Evolutionary conservation across 371 early-diverging fungal genomes (phyloP), one percentile per base, ranked within the genome.

Genomic region (Actinomortierella wolfii): DNA sequence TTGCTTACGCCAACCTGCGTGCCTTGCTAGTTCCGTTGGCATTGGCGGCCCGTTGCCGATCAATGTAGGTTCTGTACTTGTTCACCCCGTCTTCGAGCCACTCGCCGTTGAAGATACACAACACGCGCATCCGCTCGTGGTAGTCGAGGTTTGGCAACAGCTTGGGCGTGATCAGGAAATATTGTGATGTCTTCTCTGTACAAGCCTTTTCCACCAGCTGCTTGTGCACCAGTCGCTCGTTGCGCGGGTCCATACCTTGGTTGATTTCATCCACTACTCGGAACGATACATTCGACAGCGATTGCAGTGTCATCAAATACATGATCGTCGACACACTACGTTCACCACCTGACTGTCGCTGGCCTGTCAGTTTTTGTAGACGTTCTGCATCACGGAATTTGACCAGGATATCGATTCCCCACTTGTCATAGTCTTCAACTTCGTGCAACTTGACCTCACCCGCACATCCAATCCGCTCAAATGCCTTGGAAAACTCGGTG

Each of bases 221-320:
- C n/a, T 88, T 79, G 77, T 99, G 99, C 15, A 99, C 91, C 79
- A 93, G 81, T 29, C 98, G 90, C 75, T 99, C 99, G 73, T 99
- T 99, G 41, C 90, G 81, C 58, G 94, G 93, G 79, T 99, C 99
- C 99, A 99, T 99, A 57, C 99, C 99, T 79, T 99, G 99, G 79
- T 99, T 99, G 64, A 99, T 99, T 79, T 99, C 99, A 81, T 99
- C 99, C 9, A 99, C 99, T 0, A 99, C 94, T 50, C 99, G 90
- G 88, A 99, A 99, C 7, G 99, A 99, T 9, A 96, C 83, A 14
- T 83, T 83, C 11, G 94, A 94, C 40, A 94, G 78, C 29, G 82
- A 77, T 81, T 99, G 99, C 49, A 99, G 84, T 4, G 99, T 86
- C 86, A 99, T 94, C 51, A 99, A 76, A 71, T 97, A 99, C 60